Evolutionary conservation across 2,329 filamentous ascomycete genomes (phyloP).

Genomic region (Ilyonectria robusta): DNA sequence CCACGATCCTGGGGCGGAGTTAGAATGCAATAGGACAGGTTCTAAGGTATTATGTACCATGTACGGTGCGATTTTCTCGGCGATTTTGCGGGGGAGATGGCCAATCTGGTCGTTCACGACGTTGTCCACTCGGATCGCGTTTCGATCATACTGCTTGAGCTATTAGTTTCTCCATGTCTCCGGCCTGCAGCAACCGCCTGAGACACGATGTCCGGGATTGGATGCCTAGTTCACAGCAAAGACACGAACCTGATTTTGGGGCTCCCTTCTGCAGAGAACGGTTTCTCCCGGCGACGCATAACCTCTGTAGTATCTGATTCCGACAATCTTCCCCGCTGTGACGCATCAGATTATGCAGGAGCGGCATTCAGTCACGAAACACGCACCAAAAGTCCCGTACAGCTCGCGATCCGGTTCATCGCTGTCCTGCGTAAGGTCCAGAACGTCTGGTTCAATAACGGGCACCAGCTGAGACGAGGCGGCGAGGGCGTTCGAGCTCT

Average conservation of each 20-base stretch:
- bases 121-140: slow-evolving; percentile 85
- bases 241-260: slow-evolving; percentile 67
- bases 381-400: slow-evolving; percentile 63
- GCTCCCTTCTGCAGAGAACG: slow-evolving; percentile 75
- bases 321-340: slow-evolving; percentile 64
- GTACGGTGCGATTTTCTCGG: slow-evolving; percentile 80
- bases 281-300: slow-evolving; percentile 74
- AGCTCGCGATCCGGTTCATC: slow-evolving; percentile 60
- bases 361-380: neutral
- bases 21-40: slow-evolving; percentile 14
- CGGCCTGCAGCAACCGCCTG: neutral
- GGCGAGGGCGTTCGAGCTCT: slow-evolving; percentile 29
- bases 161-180: slow-evolving; percentile 10
- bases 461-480: slow-evolving; percentile 36
- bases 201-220: neutral
- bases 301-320: slow-evolving; percentile 73
- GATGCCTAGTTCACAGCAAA: neutral
- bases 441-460: slow-evolving; percentile 54
- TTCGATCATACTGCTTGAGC: slow-evolving; percentile 72
- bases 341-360: slow-evolving; percentile 28
- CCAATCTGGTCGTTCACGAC: slow-evolving; percentile 83
- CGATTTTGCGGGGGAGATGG: slow-evolving; percentile 78
- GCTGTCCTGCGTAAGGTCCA: slow-evolving; percentile 61
- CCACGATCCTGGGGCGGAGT: slow-evolving; percentile 64
- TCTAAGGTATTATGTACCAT: slow-evolving; percentile 62